These are phyloP conservation scores for Cutaneotrichosporon sp. DNA, from an alignment of 1,284 basidiomycete genomes.

Conservation along the genomic window DNA sequence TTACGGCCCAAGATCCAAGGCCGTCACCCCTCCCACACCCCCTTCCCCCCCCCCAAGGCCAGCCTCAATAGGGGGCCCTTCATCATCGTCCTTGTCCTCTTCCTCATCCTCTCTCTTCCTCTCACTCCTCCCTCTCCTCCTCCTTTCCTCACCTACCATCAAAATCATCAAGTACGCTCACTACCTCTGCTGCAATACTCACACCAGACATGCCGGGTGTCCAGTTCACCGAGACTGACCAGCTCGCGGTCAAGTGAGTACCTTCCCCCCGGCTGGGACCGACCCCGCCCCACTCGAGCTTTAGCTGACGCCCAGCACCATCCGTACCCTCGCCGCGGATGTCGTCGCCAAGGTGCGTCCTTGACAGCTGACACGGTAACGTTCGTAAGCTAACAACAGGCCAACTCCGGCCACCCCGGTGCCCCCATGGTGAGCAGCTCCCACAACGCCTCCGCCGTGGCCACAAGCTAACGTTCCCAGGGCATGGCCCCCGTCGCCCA, in stretches of 20 bases:
- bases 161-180: not conserved
- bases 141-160: not conserved
- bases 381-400: conserved; percentile 59
- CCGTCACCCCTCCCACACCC: not conserved
- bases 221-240: conserved; percentile 56
- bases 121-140: not conserved
- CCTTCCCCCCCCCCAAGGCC: not conserved
- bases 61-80: not conserved
- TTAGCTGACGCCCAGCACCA: conserved; percentile 45
- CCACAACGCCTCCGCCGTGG: not conserved
- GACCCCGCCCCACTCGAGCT: no score
- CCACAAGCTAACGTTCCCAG: conserved; percentile 13
- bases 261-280: not conserved
- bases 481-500: conserved; percentile 86
- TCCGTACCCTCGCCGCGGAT: conserved; percentile 56
- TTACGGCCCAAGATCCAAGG: not conserved
- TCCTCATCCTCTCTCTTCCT: conserved; percentile 30
- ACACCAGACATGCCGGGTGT: conserved; percentile 23
- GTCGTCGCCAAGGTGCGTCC: conserved; percentile 56
- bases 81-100: conserved; percentile 4
- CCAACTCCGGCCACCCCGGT: conserved; percentile 92
- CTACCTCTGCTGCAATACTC: not conserved
- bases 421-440: conserved; percentile 69
- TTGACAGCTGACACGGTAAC: conserved; percentile 62
- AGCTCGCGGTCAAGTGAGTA: conserved; percentile 49